Evolutionary conservation across 495 filamentous ascomycete genomes (phyloP), one percentile per base, ranked within the genome.

Genomic region (Terfezia claveryi): DNA sequence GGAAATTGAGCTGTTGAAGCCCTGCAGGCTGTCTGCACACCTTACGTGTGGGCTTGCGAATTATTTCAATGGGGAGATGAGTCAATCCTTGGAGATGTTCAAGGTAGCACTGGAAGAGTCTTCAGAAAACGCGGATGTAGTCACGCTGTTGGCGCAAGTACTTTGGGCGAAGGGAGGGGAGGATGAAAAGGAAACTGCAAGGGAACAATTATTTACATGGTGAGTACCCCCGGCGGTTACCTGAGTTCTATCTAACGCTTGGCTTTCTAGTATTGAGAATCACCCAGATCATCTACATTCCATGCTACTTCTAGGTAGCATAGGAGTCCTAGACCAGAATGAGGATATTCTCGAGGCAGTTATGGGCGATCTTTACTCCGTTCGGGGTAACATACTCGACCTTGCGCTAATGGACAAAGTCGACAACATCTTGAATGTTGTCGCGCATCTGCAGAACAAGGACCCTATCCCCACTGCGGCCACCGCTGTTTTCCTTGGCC

Each of bases 81-180:
- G 80, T 49, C 69, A 72, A 17, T 81, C 85, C 5, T 77, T 94
- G 12, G 71, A 76, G 20, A 83, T 81, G 72, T 93, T 96, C 70
- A 78, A 83, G 54, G 71, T 78, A 11, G 89, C 88, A 5, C 73
- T 98, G 8, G 74, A 80, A 50, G 89, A 94, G 68, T 83, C 83
- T 5, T 66, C 77, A 46, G 76, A 76, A 46, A 77, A 85, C 54
- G 84, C 89, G 2, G 85, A 98, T 66, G 82, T 89, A 4, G 79
- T 88, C 14, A 94, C 87, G 62, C 73, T 94, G 14, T 73, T 96
- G 9, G 81, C 87, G 2, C 83, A 96, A 64, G 80, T 95, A 3
- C 74, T 96, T 7, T 98, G 89, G 87, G 87, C 85, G 3, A 88
- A 83, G 63, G 88, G 85, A 23, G 79, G 78, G 1, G 77, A 82